Percentiles rank a stretch among this genome's conserved stretches.
These are phyloP conservation scores for Teratosphaeria zuluensis DNA, from an alignment of 2,329 filamentous ascomycete species.

Conservation along the genomic window DNA sequence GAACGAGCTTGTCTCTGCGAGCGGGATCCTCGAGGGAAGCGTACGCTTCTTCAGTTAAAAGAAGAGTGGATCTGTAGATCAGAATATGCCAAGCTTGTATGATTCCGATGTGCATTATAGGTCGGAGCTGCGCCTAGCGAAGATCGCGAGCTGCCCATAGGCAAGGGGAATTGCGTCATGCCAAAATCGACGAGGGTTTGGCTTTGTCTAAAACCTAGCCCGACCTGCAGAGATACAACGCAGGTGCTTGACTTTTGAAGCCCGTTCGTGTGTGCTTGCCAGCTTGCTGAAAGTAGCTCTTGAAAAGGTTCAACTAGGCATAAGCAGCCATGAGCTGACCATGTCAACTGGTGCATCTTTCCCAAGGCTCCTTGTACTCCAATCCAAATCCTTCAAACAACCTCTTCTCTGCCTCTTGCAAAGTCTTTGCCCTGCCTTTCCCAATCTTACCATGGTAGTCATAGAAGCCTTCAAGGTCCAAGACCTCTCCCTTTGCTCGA, in stretches of 20 bases:
- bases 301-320: neutral
- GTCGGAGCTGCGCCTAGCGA: no score
- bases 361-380: conserved; percentile 32
- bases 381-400: conserved; percentile 72
- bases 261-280: neutral
- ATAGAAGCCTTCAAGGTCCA: conserved; percentile 72
- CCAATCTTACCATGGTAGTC: conserved; percentile 49
- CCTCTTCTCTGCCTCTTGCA: conserved; percentile 65
- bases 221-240: neutral
- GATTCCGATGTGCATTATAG: no score
- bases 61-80: no score
- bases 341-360: conserved; percentile 35
- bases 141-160: no score
- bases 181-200: neutral
- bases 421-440: conserved; percentile 37
- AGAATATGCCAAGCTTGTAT: no score
- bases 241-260: neutral
- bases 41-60: no score
- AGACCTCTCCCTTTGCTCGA: conserved; percentile 55
- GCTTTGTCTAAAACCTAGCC: neutral
- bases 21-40: no score
- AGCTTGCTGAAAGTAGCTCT: neutral
- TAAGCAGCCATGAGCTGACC: neutral
- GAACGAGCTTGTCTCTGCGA: no score
- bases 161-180: no score